phyloP scores from a whole-genome alignment of 306 rosid species.

The Vigna trinervia region DNA sequence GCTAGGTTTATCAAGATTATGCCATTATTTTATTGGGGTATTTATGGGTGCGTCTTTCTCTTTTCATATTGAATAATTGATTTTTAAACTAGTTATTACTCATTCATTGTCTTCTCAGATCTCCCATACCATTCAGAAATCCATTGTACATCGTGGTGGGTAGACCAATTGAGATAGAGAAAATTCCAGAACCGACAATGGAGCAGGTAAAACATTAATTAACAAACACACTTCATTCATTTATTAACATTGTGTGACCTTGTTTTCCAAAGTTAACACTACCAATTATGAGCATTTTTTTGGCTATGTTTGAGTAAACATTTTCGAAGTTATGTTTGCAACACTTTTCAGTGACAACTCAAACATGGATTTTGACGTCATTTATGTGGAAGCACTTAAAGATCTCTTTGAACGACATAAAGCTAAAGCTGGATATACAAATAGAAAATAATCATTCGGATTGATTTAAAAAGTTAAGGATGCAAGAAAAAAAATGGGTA shows the following conservation, averaged over 20 bases:
- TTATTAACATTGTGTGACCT: too few relatives aligned
- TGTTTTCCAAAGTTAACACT: too few relatives aligned
- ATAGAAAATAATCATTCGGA: background rate
- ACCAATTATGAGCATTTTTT: too few relatives aligned
- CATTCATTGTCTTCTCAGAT: conserved; percentile 54
- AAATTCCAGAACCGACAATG: conserved; percentile 70
- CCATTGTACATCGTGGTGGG: conserved; percentile 86
- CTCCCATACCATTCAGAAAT: conserved; percentile 71
- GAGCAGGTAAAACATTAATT: conserved; percentile 47
- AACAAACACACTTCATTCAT: too few relatives aligned
- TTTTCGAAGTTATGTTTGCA: too few relatives aligned
- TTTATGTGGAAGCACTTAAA: conserved; percentile 60
- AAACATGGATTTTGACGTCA: background rate
- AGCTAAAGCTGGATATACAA: conserved; percentile 59
- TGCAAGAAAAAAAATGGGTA: too few relatives aligned
- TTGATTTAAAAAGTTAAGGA: too few relatives aligned
- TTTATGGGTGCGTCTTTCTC: conserved; percentile 62
- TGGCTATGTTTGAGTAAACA: too few relatives aligned
- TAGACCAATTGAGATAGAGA: conserved; percentile 68
- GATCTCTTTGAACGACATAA: conserved; percentile 75
- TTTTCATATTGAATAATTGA: background rate
- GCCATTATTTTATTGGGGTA: conserved; percentile 80
- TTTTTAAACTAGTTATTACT: background rate
- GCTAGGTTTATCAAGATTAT: conserved; percentile 71
- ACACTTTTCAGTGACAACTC: too few relatives aligned